A percentile compares a stretch with the other conserved stretches of the same genome.
These are phyloP conservation scores for Pythium sukuiense DNA, from an alignment of 352 stramenopile genomes.

Conservation along the genomic window DNA sequence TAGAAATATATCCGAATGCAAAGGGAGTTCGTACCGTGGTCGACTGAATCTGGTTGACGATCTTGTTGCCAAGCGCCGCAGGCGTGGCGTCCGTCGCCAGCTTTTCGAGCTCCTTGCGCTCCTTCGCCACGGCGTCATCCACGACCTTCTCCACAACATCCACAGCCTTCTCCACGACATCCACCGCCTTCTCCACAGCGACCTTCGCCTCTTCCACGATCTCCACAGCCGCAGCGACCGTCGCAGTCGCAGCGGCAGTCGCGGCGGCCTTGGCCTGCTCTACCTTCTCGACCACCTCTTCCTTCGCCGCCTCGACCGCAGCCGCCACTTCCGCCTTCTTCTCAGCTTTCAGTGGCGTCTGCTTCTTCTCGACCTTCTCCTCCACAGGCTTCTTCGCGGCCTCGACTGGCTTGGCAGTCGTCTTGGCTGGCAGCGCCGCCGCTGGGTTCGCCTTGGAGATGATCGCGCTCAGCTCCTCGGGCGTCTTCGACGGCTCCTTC, in stretches of 20 bases:
- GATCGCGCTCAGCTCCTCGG: constrained; percentile 48
- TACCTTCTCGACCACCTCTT: constrained; percentile 28
- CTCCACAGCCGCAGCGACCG: constrained; percentile 16
- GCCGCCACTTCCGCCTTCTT: neutral
- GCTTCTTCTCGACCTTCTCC: constrained; percentile 16
- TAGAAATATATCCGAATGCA: neutral
- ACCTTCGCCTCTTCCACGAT: constrained; percentile 29
- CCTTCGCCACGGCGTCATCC: constrained; percentile 58
- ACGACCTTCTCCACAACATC: constrained; percentile 59
- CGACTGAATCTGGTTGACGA: constrained; percentile 67
- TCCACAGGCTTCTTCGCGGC: constrained; percentile 23
- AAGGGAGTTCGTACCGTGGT: constrained; percentile 43
- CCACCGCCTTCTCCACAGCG: constrained; percentile 26
- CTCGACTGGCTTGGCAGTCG: constrained; percentile 7
- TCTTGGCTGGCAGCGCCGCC: constrained; percentile 21
- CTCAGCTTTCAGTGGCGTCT: neutral
- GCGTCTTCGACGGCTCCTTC: constrained; percentile 32
- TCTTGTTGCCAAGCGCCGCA: constrained; percentile 39
- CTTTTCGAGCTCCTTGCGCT: constrained; percentile 60
- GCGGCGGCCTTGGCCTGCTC: neutral
- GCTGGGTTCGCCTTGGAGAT: constrained; percentile 44
- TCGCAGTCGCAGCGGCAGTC: constrained; percentile 11
- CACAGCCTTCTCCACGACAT: constrained; percentile 37
- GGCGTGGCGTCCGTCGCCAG: constrained; percentile 50
- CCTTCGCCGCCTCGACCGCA: constrained; percentile 28